A percentile compares a stretch with the other conserved stretches of the same genome.
Evolutionary conservation across 805 yeast genomes (phyloP).

Genomic region (Priceomyces haplophilus): DNA sequence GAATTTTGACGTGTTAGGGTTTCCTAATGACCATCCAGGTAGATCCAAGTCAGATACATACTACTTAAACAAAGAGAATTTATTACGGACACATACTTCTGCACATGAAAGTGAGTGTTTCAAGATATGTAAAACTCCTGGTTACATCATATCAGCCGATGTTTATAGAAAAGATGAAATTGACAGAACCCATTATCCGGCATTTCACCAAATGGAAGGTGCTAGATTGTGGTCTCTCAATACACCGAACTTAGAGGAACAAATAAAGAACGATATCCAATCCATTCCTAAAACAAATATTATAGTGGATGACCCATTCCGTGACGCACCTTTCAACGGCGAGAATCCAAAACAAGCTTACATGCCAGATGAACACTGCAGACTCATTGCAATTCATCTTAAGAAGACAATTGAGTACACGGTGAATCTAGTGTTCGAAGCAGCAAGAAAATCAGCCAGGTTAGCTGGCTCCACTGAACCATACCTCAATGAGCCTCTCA

Average conservation of each 20-base stretch:
- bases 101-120: slow-evolving; percentile 95
- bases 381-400: slow-evolving; percentile 69
- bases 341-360: slow-evolving; percentile 78
- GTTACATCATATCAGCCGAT: slow-evolving; percentile 91
- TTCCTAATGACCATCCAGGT: slow-evolving; percentile 91
- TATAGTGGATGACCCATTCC: slow-evolving; percentile 69
- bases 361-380: slow-evolving; percentile 68
- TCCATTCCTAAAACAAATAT: slow-evolving; percentile 65
- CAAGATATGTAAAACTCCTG: slow-evolving; percentile 62
- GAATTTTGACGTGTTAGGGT: slow-evolving; percentile 89
- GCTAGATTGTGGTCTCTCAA: slow-evolving; percentile 77
- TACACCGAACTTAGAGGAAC: slow-evolving; percentile 42
- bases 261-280: slow-evolving; percentile 50
- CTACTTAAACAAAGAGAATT: slow-evolving; percentile 68
- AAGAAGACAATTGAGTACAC: slow-evolving; percentile 82
- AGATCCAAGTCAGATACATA: slow-evolving; percentile 90
- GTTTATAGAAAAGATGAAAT: slow-evolving; percentile 95
- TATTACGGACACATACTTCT: slow-evolving; percentile 91
- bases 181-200: slow-evolving; percentile 95
- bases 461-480: slow-evolving; percentile 56
- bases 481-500: slow-evolving; percentile 69
- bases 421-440: slow-evolving; percentile 77
- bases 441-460: slow-evolving; percentile 61
- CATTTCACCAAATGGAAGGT: slow-evolving; percentile 97
- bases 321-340: slow-evolving; percentile 44